These are phyloP conservation scores for Phlegmacium glaucopus DNA, from an alignment of 768 basidiomycete genomes.

Conservation along the genomic window DNA sequence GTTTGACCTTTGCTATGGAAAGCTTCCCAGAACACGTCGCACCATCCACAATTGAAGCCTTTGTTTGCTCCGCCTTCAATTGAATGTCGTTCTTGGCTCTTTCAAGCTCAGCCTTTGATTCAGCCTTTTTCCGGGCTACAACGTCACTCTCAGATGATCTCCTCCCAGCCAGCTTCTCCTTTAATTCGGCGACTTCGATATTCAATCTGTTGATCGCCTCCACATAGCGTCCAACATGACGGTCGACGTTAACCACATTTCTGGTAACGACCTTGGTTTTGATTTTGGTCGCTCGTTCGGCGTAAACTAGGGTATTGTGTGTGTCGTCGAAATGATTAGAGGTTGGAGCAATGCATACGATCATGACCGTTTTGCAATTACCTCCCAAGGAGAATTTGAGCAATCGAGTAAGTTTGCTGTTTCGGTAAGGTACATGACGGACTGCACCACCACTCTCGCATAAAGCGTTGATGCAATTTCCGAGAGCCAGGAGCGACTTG, in stretches of 20 bases:
- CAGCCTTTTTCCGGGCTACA: conserved; percentile 61
- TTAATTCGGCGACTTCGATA: conserved; percentile 78
- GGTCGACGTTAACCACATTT: conserved; percentile 92
- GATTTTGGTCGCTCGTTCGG: conserved; percentile 97
- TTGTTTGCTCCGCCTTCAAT: conserved; percentile 67
- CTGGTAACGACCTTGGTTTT: conserved; percentile 96
- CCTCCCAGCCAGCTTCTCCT: conserved; percentile 79
- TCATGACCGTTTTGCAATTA: conserved; percentile 99
- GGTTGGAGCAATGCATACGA: conserved; percentile 95
- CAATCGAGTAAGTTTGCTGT: conserved; percentile 96
- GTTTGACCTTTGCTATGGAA: conserved; percentile 63
- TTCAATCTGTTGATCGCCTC: conserved; percentile 91
- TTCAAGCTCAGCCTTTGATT: conserved; percentile 71
- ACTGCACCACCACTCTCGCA: conserved; percentile 88
- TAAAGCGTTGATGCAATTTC: conserved; percentile 97
- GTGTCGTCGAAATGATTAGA: conserved; percentile 98
- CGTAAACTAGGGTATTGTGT: conserved; percentile 96
- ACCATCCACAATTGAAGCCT: conserved; percentile 69
- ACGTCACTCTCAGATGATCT: conserved; percentile 59
- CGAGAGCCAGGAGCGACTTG: conserved; percentile 94
- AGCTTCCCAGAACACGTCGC: conserved; percentile 71
- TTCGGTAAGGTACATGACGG: conserved; percentile 94
- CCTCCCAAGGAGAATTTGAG: conserved; percentile 98
- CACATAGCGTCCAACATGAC: conserved; percentile 94
- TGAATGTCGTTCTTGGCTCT: conserved; percentile 71